Evolutionary conservation across 2,329 filamentous ascomycete genomes (phyloP).

Genomic region (Aspergillus quadrilineatus): DNA sequence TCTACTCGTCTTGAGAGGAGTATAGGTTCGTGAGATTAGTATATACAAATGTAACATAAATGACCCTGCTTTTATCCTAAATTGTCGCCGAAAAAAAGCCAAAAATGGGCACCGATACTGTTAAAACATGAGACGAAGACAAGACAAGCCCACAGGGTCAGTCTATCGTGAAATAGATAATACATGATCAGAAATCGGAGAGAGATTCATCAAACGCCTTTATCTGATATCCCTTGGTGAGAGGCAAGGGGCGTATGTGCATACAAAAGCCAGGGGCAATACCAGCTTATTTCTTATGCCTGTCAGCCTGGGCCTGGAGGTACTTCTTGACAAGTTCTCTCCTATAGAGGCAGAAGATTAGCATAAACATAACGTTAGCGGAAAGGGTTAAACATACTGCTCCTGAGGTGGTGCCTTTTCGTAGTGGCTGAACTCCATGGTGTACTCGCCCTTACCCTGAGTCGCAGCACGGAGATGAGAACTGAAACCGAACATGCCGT

Average conservation of each 20-base stretch:
- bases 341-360: conserved; percentile 31
- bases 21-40: conserved; percentile 14
- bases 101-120: conserved; percentile 1
- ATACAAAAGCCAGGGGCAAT: neutral
- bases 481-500: conserved; percentile 97
- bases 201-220: conserved; percentile 12
- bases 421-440: conserved; percentile 99
- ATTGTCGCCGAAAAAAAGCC: conserved; percentile 3
- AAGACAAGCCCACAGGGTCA: conserved; percentile 22
- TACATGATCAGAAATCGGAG: conserved; percentile 18
- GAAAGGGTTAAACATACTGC: conserved; percentile 63
- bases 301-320: conserved; percentile 65
- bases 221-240: conserved; percentile 12
- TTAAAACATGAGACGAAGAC: conserved; percentile 14
- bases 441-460: conserved; percentile 97
- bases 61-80: conserved; percentile 12
- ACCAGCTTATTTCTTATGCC: conserved; percentile 56
- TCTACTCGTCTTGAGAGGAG: conserved; percentile 16
- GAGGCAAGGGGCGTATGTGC: conserved; percentile 6
- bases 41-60: conserved; percentile 19
- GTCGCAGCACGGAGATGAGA: conserved; percentile 87
- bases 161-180: conserved; percentile 21
- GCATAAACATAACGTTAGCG: neutral
- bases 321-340: conserved; percentile 68
- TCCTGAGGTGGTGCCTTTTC: conserved; percentile 80